Base-by-base conservation (phyloP, 2,329 filamentous ascomycete genomes). In the Scytalidium lignicola region DNA sequence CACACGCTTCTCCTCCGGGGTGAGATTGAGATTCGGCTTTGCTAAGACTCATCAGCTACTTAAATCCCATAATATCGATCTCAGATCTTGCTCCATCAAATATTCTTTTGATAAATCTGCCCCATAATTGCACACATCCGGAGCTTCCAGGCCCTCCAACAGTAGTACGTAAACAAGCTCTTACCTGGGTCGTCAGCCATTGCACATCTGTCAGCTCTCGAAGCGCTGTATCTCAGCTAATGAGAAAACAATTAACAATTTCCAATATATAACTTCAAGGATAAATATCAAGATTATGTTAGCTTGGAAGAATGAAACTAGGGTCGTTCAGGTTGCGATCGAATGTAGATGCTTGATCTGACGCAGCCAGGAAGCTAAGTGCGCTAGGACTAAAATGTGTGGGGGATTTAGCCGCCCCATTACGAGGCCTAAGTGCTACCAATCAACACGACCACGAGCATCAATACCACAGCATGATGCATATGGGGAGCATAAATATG, bases 1-100 rank as follows among this genome's bases (percentile, higher is more conserved):
- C 51, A 88, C 82, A 68, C 90, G 87, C 74, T 95, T 96, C 79
- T 99, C 93, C 59, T 97, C 90, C 44, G 88, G 73, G 23, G 84
- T 88, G 57, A 97, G 82, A 73, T 96, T 95, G 60, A 95, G 80
- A 69, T 85, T 86, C 55, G 85, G 82, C 57, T 73, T 73, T 59
- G 71, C 78, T 82, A 37, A 37, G 15, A n/a, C 10, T 9, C n/a
- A 37, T 37, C 15, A 37, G 32, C 32, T 37, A 37, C 12, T 39
- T 22, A 21, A 26, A 42, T 48, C 29, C 46, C 41, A 43, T 7
- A 43, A 10, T 8, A 15, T 17, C 22, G 13, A 43, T 21, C 19
- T 18, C 43, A 22, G 29, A 39, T 26, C 26, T 8, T 37, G 32
- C 32, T 37, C 32, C 32, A 37, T 37, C 32, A 13, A 17, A 17